Evolutionary conservation across 2,329 filamentous ascomycete species (phyloP).

Genomic region (Aurifilum marmelostoma): DNA sequence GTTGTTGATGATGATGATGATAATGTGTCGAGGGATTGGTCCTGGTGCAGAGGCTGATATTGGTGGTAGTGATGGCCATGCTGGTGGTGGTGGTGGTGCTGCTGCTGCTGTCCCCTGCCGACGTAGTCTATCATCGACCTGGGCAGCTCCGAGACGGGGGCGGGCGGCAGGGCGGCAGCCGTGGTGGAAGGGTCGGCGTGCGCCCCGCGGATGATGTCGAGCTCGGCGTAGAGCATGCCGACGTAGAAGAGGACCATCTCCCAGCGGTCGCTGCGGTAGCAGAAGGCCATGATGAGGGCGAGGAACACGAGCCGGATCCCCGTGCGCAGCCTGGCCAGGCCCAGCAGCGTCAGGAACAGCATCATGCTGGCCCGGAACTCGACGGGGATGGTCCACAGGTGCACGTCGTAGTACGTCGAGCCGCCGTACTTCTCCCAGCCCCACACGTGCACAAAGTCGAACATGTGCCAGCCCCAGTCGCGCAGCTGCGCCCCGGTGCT

Average conservation of each 20-base stretch:
- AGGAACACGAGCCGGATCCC: constrained; percentile 49
- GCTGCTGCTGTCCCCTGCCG: constrained; percentile 3
- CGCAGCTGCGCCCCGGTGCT: constrained; percentile 45
- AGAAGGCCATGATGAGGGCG: constrained; percentile 46
- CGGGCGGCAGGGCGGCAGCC: constrained; percentile 20
- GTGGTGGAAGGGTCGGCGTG: constrained; percentile 39
- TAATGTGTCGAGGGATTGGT: neutral
- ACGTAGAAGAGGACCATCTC: constrained; percentile 59
- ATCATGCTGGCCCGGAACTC: constrained; percentile 63
- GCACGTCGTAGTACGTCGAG: constrained; percentile 57
- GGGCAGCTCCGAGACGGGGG: constrained; percentile 17
- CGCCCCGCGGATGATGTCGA: constrained; percentile 53
- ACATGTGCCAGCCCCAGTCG: constrained; percentile 54
- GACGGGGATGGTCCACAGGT: constrained; percentile 66
- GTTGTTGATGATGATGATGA: neutral
- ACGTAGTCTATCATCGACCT: constrained; percentile 16
- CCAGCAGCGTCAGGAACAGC: constrained; percentile 58
- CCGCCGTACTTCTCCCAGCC: constrained; percentile 53
- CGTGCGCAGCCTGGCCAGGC: constrained; percentile 50
- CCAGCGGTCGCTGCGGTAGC: constrained; percentile 54
- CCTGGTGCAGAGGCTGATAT: neutral
- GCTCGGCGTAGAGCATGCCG: constrained; percentile 59
- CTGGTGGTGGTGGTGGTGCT: neutral
- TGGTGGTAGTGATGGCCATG: neutral
- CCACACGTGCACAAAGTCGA: constrained; percentile 55